Evolutionary conservation across 1,284 basidiomycete species (phyloP), one percentile per base, ranked within the genome.

Genomic region (Afroboletus lepidellus): DNA sequence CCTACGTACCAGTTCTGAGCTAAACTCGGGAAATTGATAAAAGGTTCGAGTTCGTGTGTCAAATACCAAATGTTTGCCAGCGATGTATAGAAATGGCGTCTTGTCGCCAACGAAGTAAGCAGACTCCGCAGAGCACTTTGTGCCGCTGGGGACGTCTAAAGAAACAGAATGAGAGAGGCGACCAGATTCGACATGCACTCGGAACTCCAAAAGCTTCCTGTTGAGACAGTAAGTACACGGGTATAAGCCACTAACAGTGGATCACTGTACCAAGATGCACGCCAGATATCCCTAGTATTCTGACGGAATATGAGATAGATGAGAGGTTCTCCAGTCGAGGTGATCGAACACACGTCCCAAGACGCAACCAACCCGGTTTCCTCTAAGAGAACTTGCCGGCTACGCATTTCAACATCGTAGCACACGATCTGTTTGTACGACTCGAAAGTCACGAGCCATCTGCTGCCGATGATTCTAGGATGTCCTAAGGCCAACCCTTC

Each of bases 371-470:
- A 8, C 25, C 48, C 41, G n/a, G 41, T 16, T 20, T 52, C 53
- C 32, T 55, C 54, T 21, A 29, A 52, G 2, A 55, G 18, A 15
- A 55, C 47, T 5, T 56, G 54, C 16, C 32, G 36, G 20, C 36
- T n/a, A 3, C 20, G 41, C 1, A 47, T 44, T 24, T 55, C 54
- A 3, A 55, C n/a, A 8, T 52, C 32, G n/a, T 56, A n/a, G 6
- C 36, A 41, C 3, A 44, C 41, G 7, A 51, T 56, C 18, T 38
- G 54, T 34, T 11, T 34, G 24, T 34, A 44, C 16, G 55, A 37
- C 38, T 57, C 42, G 4, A 41, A 52, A 2, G 37, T 45, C 15
- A 57, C 5, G 23, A 55, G 48, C 54, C 48, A 55, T 57, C 43
- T 55, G 2, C 49, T 38, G 12, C 38, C 29, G 12, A 53, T 42